These are phyloP conservation scores for Umbilicus rupestris DNA, from an alignment of 164 flowering plant genomes.

Conservation along the genomic window DNA sequence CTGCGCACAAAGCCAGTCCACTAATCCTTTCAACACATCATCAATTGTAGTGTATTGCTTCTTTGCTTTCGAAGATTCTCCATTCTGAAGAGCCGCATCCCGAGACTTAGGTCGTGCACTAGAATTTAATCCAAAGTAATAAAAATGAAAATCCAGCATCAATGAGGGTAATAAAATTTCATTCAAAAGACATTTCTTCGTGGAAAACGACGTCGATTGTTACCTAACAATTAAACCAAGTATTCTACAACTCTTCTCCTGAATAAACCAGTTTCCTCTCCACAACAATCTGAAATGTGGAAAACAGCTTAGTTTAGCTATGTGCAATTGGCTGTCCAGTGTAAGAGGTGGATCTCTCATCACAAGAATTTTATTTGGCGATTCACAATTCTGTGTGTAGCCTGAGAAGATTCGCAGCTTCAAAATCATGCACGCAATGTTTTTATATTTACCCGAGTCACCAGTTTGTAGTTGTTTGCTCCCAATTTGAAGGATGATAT, in stretches of 20 bases:
- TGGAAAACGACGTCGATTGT: background rate
- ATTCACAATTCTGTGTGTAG: too few species aligned
- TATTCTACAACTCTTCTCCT: conserved; percentile 94
- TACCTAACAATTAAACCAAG: conserved; percentile 71
- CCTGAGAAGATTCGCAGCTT: background rate
- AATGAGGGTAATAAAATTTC: background rate
- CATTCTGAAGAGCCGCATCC: conserved; percentile 38
- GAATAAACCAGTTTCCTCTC: conserved; percentile 93
- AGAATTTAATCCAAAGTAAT: conserved; percentile 2
- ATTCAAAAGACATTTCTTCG: background rate
- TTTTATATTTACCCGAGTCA: background rate
- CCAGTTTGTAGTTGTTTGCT: background rate
- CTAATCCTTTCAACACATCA: conserved; percentile 77
- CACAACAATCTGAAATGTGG: conserved; percentile 67
- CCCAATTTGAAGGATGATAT: background rate
- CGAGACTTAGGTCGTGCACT: conserved; percentile 70
- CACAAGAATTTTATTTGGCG: too few species aligned
- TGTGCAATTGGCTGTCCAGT: background rate
- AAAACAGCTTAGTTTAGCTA: conserved; percentile 6
- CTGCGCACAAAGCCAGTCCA: conserved; percentile 96
- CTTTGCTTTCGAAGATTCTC: conserved; percentile 62
- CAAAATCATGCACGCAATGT: background rate
- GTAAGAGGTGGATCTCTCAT: too few species aligned
- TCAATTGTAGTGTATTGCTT: conserved; percentile 41
- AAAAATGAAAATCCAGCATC: background rate